phyloP scores from a whole-genome alignment of 2,329 filamentous ascomycete genomes.

The Aspergillus luchuensis region DNA sequence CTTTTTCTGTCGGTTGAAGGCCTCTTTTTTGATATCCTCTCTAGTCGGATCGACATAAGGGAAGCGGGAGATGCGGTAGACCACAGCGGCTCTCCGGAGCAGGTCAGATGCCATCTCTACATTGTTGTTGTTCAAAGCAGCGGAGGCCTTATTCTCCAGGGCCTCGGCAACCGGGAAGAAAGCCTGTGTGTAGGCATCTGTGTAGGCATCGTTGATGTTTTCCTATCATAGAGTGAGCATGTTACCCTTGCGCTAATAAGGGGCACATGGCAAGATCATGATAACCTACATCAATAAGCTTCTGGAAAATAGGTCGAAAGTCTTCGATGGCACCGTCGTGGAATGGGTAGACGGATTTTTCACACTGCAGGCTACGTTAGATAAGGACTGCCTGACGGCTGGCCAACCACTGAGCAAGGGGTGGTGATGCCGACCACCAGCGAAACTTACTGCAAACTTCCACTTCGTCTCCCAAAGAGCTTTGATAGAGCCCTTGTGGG shows the following conservation, averaged over 20 bases:
- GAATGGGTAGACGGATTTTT: conserved; percentile 70
- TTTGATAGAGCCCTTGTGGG: conserved; percentile 62
- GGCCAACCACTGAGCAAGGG: not conserved
- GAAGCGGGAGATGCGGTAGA: conserved; percentile 75
- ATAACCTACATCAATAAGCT: conserved; percentile 57
- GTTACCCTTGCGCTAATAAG: not conserved
- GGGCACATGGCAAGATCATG: not conserved
- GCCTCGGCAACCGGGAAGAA: conserved; percentile 64
- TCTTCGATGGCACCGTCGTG: conserved; percentile 70
- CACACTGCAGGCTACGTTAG: conserved; percentile 43
- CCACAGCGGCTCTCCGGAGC: conserved; percentile 69
- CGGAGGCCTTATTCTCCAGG: conserved; percentile 57
- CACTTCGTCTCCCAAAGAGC: conserved; percentile 76
- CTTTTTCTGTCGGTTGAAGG: conserved; percentile 67
- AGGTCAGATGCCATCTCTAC: conserved; percentile 59
- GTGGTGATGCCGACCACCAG: conserved; percentile 1
- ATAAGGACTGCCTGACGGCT: not conserved
- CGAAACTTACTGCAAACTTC: conserved; percentile 61
- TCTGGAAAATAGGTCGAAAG: conserved; percentile 69
- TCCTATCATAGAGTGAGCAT: conserved; percentile 36
- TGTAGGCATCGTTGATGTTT: conserved; percentile 66
- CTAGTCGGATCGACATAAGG: conserved; percentile 48
- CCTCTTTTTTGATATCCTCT: conserved; percentile 56
- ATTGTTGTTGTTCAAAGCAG: conserved; percentile 53
- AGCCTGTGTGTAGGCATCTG: conserved; percentile 63